phyloP scores from a whole-genome alignment of 2,329 filamentous ascomycete genomes.

The Neonectria ditissima region DNA sequence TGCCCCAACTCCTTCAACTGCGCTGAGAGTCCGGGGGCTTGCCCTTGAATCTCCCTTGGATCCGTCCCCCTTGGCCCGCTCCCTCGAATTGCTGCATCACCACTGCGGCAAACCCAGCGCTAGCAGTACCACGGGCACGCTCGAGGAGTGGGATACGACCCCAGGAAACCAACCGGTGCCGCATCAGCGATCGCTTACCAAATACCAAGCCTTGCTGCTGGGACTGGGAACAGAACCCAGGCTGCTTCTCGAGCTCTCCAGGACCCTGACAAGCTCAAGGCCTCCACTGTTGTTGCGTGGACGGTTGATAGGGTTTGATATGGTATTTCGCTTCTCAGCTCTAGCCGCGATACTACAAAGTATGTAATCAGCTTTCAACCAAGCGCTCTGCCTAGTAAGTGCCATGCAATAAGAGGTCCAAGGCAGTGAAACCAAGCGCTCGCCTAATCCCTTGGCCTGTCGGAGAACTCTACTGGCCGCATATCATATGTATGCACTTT shows the following conservation, averaged over 20 bases:
- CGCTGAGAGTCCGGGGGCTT: neutral
- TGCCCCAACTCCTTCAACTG: neutral
- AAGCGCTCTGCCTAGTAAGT: too few relatives aligned
- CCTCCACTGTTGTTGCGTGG: neutral
- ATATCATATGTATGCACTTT: too few relatives aligned
- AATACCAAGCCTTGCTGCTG: constrained; percentile 5
- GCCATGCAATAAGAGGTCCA: too few relatives aligned
- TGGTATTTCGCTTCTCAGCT: neutral
- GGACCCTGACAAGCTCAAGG: neutral
- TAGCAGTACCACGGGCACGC: constrained; percentile 6
- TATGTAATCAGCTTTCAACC: too few relatives aligned
- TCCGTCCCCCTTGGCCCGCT: neutral
- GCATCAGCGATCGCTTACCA: constrained; percentile 23
- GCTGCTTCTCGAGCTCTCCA: constrained; percentile 8
- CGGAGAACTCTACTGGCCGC: too few relatives aligned
- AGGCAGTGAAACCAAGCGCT: too few relatives aligned
- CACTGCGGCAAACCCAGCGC: constrained; percentile 5
- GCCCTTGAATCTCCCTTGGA: constrained; percentile 1
- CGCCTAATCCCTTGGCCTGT: too few relatives aligned
- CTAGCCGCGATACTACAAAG: too few relatives aligned
- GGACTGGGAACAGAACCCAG: neutral
- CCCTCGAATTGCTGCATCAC: constrained; percentile 3
- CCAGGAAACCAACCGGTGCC: constrained; percentile 21
- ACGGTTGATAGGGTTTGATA: neutral
- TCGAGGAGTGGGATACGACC: constrained; percentile 10